Evolutionary conservation across 1,139 yeast genomes (phyloP), one percentile per base, ranked within the genome.

Genomic region (Candida sp.): DNA sequence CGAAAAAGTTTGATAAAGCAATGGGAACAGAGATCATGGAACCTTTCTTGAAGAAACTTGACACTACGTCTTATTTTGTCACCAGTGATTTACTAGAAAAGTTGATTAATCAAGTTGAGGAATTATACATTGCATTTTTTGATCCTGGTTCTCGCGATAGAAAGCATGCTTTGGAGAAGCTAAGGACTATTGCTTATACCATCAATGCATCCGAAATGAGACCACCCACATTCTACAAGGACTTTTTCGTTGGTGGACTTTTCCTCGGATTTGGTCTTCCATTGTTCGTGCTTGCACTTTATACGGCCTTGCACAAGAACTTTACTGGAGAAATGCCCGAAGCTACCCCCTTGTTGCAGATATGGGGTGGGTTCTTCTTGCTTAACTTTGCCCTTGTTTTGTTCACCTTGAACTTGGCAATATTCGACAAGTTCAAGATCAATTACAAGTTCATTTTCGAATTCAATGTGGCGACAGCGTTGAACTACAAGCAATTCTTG

Each of bases 391-490:
- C 88, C 62, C 70, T 85, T 11, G 60, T 87, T 22, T 69, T 91
- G 9, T 86, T 93, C 64, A 86, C 86, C 7, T 54, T 89, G 38
- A 86, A 90, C 64, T 83, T 96, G 64, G 71, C 77, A 52, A 83
- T 88, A 4, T 94, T 97, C 92, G 81, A 85, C 30, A 66, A 70
- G 47, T 87, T 73, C 68, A 89, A 89, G 62, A 88, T 94, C 62
- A 94, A 93, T 67, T 94, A 94, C 67, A 88, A 88, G 61, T 93
- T 94, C 63, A 92, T 94, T 55, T 93, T 94, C 73, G 99, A 94
- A 69, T 88, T 92, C 58, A 85, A 90, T 61, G 82, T 87, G 46
- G 80, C 87, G 33, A 81, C 86, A 25, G 85, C 88, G n/a, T 68
- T 91, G 45, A 85, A 89, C 60, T 85, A 73, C 59, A 78, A 81